Evolutionary conservation across 176 grass and related monocot species (phyloP).

Genomic region (Bonia amplexicaulis): DNA sequence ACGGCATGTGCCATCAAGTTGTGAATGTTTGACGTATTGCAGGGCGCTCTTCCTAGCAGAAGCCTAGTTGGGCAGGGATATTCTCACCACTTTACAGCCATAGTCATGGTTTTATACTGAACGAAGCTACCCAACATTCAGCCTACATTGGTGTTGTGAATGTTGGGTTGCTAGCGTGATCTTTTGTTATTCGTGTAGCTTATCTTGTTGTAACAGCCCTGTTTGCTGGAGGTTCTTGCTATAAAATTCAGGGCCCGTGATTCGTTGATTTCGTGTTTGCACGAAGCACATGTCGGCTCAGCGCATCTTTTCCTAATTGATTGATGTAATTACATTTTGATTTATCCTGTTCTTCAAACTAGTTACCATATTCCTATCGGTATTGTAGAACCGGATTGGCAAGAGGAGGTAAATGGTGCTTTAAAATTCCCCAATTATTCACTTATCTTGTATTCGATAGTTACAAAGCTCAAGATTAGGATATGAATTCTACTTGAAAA

Average conservation of each 20-base stretch:
- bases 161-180: slow-evolving; percentile 21
- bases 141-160: not conserved
- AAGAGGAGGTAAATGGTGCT: no score
- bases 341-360: not conserved
- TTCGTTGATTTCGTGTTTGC: not conserved
- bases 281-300: slow-evolving; percentile 3
- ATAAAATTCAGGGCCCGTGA: slow-evolving; percentile 22
- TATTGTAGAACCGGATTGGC: not conserved
- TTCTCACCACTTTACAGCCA: slow-evolving; percentile 60
- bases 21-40: slow-evolving; percentile 67
- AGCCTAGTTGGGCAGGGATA: slow-evolving; percentile 47
- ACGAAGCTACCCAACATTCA: no score
- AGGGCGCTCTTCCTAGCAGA: slow-evolving; percentile 52
- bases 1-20: slow-evolving; percentile 59
- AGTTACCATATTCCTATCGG: not conserved
- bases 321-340: not conserved
- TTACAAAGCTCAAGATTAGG: no score
- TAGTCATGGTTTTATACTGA: slow-evolving; percentile 24
- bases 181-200: slow-evolving; percentile 25
- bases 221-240: slow-evolving; percentile 6
- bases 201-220: slow-evolving; percentile 35
- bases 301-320: not conserved
- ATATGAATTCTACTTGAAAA: no score
- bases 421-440: no score
- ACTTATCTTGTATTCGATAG: no score